Base-by-base conservation (phyloP, 1,284 basidiomycete genomes). In the Malassezia psittaci region DNA sequence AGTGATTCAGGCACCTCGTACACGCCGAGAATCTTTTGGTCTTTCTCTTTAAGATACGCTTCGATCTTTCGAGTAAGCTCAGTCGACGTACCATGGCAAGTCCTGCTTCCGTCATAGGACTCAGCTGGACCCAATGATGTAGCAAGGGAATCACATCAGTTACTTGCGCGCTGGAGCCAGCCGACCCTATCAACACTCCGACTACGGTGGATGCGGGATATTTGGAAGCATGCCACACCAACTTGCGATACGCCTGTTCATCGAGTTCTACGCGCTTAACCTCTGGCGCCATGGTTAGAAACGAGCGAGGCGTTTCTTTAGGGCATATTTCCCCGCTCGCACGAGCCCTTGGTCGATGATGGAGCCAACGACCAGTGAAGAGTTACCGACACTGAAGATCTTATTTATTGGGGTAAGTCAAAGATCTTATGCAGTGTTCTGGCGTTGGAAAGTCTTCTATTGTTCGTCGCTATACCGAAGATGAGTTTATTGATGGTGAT, bases 401-500 rank as follows among this genome's bases (percentile, higher is more conserved):
- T 69, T 81, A 15, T 74, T 81, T 40, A 80, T 81, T 33, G 80
- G 90, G 18, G 45, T 47, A 35, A 5, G 45, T 47, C 7, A 9
- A 16, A 11, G 10, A 7, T 33, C 32, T 47, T 1, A 47, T 19
- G 24, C 45, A 47, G 34, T 90, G 93, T 73, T 89, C 89, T 5
- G 88, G 87, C 6, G 90, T 96, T 15, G 90, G 90, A 66, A 81
- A 81, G 67, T 80, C 88, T 58, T 91, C 88, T 59, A 79, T 98
- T 7, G 77, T 98, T 1, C 79, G 96, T 6, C 82, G 93, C 7
- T 98, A 96, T 79, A 93, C 90, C 3, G 91, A 98, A 73, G 88
- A 96, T 76, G 88, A 90, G 66, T 98, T 91, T 83, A 78, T 96
- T 33, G 85, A 87, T 19, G 93, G 96, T 70, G 93, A 96, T 77